Evolutionary conservation across 1,284 basidiomycete species (phyloP).

Genomic region (Cryptococcus neoformans): DNA sequence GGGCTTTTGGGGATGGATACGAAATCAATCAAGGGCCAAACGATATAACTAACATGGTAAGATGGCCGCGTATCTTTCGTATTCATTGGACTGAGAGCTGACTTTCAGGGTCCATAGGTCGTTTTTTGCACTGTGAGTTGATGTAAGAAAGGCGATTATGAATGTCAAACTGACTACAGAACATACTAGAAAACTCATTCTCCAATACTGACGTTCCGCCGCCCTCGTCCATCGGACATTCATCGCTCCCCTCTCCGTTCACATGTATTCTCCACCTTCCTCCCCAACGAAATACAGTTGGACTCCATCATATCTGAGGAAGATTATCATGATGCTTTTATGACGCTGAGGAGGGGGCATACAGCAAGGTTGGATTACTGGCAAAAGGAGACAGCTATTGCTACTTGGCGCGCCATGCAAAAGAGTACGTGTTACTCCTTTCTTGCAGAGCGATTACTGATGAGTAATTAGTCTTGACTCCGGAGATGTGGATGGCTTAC

Average conservation of each 20-base stretch:
- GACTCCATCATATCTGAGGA: constrained; percentile 21
- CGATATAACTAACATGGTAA: constrained; percentile 71
- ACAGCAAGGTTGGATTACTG: constrained; percentile 14
- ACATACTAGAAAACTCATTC: constrained; percentile 48
- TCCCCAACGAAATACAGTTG: constrained; percentile 28
- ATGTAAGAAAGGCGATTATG: background rate
- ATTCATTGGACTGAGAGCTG: background rate
- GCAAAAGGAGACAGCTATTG: constrained; percentile 23
- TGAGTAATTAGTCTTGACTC: constrained; percentile 27
- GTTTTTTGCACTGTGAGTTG: constrained; percentile 63
- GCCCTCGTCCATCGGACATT: constrained; percentile 44
- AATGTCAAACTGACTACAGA: constrained; percentile 5
- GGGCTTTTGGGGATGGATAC: constrained; percentile 71
- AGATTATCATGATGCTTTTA: constrained; percentile 14
- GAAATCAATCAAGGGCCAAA: constrained; percentile 49
- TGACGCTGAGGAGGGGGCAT: constrained; percentile 17
- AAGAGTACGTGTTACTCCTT: constrained; percentile 22
- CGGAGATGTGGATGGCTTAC: constrained; percentile 39
- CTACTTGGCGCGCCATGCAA: constrained; percentile 34
- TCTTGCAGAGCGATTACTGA: background rate
- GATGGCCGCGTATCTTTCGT: constrained; percentile 12
- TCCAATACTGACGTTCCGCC: constrained; percentile 63
- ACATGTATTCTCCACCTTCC: constrained; percentile 33
- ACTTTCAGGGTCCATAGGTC: constrained; percentile 54
- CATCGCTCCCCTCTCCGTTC: constrained; percentile 31